Conservation (phyloP, 139 green algal genomes). For the Coelastrella sp. region DNA sequence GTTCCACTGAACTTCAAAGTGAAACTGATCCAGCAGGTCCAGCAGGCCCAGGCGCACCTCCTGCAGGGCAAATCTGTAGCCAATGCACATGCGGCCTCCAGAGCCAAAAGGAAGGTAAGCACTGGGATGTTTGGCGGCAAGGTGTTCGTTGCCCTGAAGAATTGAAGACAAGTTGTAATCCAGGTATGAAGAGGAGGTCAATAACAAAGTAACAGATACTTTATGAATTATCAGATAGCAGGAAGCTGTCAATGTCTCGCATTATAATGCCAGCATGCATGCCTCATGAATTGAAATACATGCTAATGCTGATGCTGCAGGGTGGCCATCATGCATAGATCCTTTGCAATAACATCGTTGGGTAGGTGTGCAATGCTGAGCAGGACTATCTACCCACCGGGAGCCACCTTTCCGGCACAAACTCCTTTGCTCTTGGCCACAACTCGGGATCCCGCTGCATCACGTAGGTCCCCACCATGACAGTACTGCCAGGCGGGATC, state of each 20-base stretch:
- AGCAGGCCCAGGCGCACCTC: constrained; percentile 55
- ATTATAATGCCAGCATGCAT: too few relatives aligned
- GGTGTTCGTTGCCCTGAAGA: constrained; percentile 37
- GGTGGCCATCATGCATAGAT: too few relatives aligned
- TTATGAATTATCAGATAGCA: too few relatives aligned
- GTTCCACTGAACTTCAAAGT: constrained; percentile 45
- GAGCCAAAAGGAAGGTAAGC: constrained; percentile 47
- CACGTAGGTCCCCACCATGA: constrained; percentile 43
- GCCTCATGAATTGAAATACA: too few relatives aligned
- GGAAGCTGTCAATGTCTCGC: too few relatives aligned
- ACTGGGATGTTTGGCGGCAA: constrained; percentile 21
- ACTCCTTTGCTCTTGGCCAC: constrained; percentile 46
- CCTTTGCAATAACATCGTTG: too few relatives aligned
- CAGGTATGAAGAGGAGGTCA: too few relatives aligned
- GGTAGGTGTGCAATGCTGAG: not conserved
- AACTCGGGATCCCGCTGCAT: constrained; percentile 52
- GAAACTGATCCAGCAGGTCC: constrained; percentile 46
- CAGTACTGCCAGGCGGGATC: not conserved
- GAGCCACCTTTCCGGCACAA: constrained; percentile 56
- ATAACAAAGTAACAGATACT: not conserved
- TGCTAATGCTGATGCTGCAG: too few relatives aligned
- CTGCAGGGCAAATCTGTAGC: constrained; percentile 45
- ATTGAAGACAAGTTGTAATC: too few relatives aligned
- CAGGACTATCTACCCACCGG: constrained; percentile 6
- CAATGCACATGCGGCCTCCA: constrained; percentile 52